phyloP scores from a whole-genome alignment of 805 yeast species.

The Candida argentea region DNA sequence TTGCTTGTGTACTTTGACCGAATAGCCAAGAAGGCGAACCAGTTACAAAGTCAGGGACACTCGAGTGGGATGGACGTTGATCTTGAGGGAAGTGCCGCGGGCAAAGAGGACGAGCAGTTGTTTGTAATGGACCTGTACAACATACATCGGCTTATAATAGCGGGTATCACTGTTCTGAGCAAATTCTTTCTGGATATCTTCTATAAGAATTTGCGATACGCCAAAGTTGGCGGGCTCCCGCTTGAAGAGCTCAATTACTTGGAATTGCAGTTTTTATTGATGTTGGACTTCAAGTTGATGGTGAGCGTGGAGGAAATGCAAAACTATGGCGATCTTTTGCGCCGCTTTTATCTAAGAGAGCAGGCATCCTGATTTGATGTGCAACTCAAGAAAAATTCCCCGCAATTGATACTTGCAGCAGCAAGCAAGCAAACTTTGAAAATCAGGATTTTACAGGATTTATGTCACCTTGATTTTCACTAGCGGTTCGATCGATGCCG shows the following conservation, averaged over 20 bases:
- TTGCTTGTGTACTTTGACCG: constrained; percentile 89
- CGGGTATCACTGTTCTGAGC: constrained; percentile 92
- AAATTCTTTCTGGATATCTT: constrained; percentile 92
- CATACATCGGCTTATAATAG: constrained; percentile 85
- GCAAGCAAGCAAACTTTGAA: too few relatives aligned
- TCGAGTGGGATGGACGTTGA: constrained; percentile 12
- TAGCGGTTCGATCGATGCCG: too few relatives aligned
- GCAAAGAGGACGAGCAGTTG: constrained; percentile 37
- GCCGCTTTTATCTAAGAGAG: constrained; percentile 77
- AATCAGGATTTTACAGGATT: too few relatives aligned
- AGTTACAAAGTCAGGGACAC: constrained; percentile 17
- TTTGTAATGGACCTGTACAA: constrained; percentile 95
- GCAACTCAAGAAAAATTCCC: too few relatives aligned
- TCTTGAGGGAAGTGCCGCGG: constrained; percentile 7
- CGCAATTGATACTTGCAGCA: too few relatives aligned
- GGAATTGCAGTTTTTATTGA: constrained; percentile 77
- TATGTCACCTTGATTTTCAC: too few relatives aligned
- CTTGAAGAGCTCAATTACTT: constrained; percentile 86
- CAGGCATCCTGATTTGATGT: too few relatives aligned
- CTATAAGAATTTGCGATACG: constrained; percentile 88
- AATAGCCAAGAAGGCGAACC: constrained; percentile 76
- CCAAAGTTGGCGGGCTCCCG: constrained; percentile 92
- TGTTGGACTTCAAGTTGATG: constrained; percentile 79
- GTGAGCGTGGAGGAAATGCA: constrained; percentile 87
- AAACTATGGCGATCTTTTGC: constrained; percentile 75